A percentile compares a stretch with the other conserved stretches of the same genome.
These are phyloP conservation scores for Pelargonium nanum DNA, from an alignment of 345 rosid genomes.

Conservation along the genomic window DNA sequence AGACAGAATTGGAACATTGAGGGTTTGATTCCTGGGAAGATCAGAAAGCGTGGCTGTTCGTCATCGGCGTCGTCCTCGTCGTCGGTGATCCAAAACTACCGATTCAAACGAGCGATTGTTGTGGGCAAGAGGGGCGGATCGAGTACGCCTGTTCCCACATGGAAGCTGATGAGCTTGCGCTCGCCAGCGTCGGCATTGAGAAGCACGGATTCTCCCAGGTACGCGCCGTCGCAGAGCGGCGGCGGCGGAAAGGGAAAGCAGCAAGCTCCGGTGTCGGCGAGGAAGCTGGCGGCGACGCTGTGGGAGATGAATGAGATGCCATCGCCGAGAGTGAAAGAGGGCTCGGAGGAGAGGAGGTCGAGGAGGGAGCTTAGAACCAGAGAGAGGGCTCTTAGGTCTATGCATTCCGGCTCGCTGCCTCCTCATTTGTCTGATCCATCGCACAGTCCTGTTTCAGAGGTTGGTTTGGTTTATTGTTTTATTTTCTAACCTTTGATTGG, in stretches of 20 bases:
- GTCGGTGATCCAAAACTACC: slow-evolving; percentile 56
- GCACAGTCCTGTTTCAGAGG: slow-evolving; percentile 94
- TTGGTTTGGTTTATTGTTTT: slow-evolving; percentile 15
- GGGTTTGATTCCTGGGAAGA: slow-evolving; percentile 61
- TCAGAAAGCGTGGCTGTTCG: slow-evolving; percentile 84
- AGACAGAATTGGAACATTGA: slow-evolving; percentile 47
- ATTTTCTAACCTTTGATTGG: background rate
- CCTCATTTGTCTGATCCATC: slow-evolving; percentile 95
- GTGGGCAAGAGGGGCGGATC: slow-evolving; percentile 84
- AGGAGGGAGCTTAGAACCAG: slow-evolving; percentile 42
- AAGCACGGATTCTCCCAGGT: slow-evolving; percentile 46
- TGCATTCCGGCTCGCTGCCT: slow-evolving; percentile 69
- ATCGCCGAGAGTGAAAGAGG: slow-evolving; percentile 46
- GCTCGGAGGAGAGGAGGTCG: slow-evolving; percentile 29
- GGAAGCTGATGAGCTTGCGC: slow-evolving; percentile 66
- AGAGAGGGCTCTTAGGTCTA: slow-evolving; percentile 46
- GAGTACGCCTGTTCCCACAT: slow-evolving; percentile 73
- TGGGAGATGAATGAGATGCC: slow-evolving; percentile 99
- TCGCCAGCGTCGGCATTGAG: slow-evolving; percentile 49
- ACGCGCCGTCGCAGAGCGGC: slow-evolving; percentile 34
- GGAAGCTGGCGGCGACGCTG: slow-evolving; percentile 91
- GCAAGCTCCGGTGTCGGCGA: slow-evolving; percentile 68
- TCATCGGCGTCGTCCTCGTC: slow-evolving; percentile 86
- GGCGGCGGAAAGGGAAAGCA: slow-evolving; percentile 29
- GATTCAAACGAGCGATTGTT: slow-evolving; percentile 74